phyloP scores from a whole-genome alignment of 176 grass and related monocot species.

The Bolboschoenus planiculmis region DNA sequence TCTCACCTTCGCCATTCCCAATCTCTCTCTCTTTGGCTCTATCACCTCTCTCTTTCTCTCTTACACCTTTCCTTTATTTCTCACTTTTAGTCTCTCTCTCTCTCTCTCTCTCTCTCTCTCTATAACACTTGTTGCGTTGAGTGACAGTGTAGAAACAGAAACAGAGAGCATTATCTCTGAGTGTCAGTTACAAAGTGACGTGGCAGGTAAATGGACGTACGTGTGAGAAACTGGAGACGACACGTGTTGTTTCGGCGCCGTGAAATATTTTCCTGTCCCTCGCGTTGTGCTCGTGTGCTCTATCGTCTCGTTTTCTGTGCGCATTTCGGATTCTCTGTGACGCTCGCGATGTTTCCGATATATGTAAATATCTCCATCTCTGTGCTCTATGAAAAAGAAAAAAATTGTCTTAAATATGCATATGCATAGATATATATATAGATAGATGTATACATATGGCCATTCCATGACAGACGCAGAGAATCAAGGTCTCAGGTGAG shows the following conservation, averaged over 20 bases:
- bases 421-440: not conserved
- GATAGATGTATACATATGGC: not conserved
- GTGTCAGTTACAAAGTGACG: constrained; percentile 17
- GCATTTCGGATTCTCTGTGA: not conserved
- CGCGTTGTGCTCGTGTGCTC: constrained; percentile 8
- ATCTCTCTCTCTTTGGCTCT: not conserved
- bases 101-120: not conserved
- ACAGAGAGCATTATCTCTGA: constrained; percentile 7
- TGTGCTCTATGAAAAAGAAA: too few relatives aligned
- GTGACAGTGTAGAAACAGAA: constrained; percentile 2
- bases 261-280: not conserved
- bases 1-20: constrained; percentile 14
- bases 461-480: not conserved
- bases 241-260: constrained; percentile 1
- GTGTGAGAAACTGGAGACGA: not conserved
- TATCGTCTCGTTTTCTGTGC: not conserved
- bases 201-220: not conserved
- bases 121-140: not conserved
- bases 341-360: too few relatives aligned
- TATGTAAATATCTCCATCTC: too few relatives aligned
- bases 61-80: not conserved
- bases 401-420: too few relatives aligned
- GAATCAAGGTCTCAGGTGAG: not conserved
- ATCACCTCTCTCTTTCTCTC: not conserved
- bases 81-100: not conserved